Evolutionary conservation across 31 red algal species (phyloP).

Genomic region (Bonnemaisonia californica): DNA sequence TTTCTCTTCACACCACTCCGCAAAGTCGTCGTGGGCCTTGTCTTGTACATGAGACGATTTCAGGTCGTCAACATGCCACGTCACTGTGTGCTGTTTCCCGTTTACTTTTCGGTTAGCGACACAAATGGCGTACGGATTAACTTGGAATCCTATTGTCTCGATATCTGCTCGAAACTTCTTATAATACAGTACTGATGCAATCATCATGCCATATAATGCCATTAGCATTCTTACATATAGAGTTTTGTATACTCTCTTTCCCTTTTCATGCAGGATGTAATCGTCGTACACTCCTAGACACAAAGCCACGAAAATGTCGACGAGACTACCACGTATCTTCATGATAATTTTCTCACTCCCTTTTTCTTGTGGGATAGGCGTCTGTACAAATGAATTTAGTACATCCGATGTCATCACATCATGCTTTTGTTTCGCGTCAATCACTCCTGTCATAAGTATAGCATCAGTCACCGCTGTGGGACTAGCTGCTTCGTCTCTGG

Average conservation of each 20-base stretch:
- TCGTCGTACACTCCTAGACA: background rate
- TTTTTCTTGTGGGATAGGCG: too few species aligned
- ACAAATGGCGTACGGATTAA: slow-evolving; percentile 27
- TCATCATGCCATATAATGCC: slow-evolving; percentile 38
- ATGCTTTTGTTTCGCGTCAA: slow-evolving; percentile 15
- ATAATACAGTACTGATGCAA: slow-evolving; percentile 16
- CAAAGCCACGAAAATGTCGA: background rate
- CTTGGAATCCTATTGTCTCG: slow-evolving; percentile 4
- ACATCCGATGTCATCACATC: slow-evolving; percentile 23
- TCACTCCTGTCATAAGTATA: background rate
- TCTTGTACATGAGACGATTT: background rate
- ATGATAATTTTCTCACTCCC: background rate
- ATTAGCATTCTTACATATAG: background rate
- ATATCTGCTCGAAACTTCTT: background rate
- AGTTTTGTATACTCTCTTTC: slow-evolving; percentile 9
- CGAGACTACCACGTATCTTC: background rate
- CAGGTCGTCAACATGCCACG: slow-evolving; percentile 22
- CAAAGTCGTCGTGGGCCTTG: background rate
- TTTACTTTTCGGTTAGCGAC: slow-evolving; percentile 25
- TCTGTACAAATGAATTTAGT: slow-evolving; percentile 12
- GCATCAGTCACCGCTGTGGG: slow-evolving; percentile 31
- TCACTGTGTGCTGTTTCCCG: slow-evolving; percentile 5
- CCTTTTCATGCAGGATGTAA: too few species aligned
- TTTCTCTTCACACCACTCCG: background rate
- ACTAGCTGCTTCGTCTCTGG: slow-evolving; percentile 8